These are phyloP conservation scores for Diatrype stigma DNA, from an alignment of 2,329 filamentous ascomycete species.

Conservation along the genomic window DNA sequence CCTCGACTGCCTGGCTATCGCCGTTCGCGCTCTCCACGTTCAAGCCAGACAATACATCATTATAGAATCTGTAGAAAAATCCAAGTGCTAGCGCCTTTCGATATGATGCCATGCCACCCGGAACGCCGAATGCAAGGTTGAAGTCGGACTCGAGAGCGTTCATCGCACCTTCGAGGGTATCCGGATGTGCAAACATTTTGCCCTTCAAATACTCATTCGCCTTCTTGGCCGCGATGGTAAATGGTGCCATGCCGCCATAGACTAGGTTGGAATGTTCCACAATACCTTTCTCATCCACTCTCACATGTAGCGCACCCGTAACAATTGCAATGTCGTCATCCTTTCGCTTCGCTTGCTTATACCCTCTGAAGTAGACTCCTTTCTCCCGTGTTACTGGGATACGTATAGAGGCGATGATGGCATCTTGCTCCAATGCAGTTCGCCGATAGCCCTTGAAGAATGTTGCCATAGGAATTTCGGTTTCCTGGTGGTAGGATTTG, in stretches of 20 bases:
- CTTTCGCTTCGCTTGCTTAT: conserved; percentile 95
- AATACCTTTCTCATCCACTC: conserved; percentile 61
- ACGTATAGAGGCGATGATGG: conserved; percentile 80
- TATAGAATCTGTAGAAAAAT: conserved; percentile 97
- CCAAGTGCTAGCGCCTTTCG: conserved; percentile 83
- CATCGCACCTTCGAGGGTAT: conserved; percentile 87
- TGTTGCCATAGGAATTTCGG: conserved; percentile 81
- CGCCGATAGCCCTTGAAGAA: conserved; percentile 92
- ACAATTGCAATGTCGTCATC: conserved; percentile 99
- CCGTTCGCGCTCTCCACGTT: conserved; percentile 40
- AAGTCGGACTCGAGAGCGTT: conserved; percentile 86
- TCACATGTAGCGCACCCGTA: conserved; percentile 76
- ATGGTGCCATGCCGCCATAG: conserved; percentile 93
- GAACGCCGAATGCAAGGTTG: conserved; percentile 81
- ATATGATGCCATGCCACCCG: conserved; percentile 96
- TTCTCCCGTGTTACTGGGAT: conserved; percentile 72
- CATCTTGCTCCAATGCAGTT: conserved; percentile 76
- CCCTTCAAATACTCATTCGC: conserved; percentile 71
- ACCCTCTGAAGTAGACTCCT: conserved; percentile 81
- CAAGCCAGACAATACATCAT: conserved; percentile 71
- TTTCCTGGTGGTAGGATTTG: conserved; percentile 68
- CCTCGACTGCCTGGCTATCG: conserved; percentile 72
- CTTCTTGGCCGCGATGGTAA: conserved; percentile 80
- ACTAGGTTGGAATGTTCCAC: conserved; percentile 76
- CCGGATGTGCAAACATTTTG: conserved; percentile 73